These are phyloP conservation scores for Ascosphaera apis DNA, from an alignment of 2,329 filamentous ascomycete genomes.

Conservation along the genomic window DNA sequence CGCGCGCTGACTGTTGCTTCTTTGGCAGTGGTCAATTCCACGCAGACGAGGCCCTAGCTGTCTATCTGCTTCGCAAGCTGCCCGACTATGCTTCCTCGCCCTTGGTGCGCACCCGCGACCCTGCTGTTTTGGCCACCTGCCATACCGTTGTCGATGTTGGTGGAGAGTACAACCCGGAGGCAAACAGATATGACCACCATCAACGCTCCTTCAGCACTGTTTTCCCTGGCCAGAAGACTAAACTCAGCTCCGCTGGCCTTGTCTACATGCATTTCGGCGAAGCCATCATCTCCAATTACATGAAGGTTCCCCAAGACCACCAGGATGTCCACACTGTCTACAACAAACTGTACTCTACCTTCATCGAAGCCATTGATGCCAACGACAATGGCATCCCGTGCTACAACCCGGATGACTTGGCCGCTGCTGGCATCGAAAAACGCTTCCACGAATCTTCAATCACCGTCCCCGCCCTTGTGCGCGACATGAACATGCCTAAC, in stretches of 20 bases:
- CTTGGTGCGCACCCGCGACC: conserved; percentile 74
- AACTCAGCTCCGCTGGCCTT: conserved; percentile 79
- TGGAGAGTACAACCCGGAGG: conserved; percentile 60
- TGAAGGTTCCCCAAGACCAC: conserved; percentile 35
- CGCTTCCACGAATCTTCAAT: conserved; percentile 67
- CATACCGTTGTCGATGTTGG: conserved; percentile 97
- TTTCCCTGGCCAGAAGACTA: conserved; percentile 65
- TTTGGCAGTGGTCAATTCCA: conserved; percentile 65
- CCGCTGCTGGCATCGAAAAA: conserved; percentile 52
- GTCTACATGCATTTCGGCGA: conserved; percentile 92
- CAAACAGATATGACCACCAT: conserved; percentile 85
- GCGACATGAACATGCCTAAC: conserved; percentile 49
- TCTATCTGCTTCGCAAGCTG: conserved; percentile 81
- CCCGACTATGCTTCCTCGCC: conserved; percentile 52
- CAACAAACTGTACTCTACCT: conserved; percentile 75
- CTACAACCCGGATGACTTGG: conserved; percentile 50
- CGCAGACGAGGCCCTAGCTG: conserved; percentile 89
- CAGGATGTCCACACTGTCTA: conserved; percentile 53
- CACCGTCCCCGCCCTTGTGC: conserved; percentile 62
- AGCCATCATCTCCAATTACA: conserved; percentile 49
- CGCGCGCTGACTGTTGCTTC: conserved; percentile 2
- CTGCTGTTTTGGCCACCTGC: conserved; percentile 51
- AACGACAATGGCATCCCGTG: conserved; percentile 86
- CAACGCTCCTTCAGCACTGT: conserved; percentile 72
- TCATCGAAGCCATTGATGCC: conserved; percentile 87